These are phyloP conservation scores for Aechmea fasciata DNA, from an alignment of 176 grass and related monocot species.

Conservation along the genomic window DNA sequence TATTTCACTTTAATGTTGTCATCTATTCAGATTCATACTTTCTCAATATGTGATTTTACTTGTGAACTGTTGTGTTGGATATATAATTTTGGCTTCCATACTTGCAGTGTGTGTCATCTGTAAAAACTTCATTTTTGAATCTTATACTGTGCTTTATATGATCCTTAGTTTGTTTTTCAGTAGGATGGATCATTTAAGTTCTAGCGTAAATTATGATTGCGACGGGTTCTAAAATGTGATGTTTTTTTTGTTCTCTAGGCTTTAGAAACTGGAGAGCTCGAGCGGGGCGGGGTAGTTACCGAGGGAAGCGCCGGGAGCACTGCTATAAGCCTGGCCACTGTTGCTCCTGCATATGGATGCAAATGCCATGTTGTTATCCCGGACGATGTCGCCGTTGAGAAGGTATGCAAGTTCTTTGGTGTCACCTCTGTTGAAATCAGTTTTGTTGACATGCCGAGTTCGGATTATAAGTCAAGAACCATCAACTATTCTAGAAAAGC, in stretches of 20 bases:
- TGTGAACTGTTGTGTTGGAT: background rate
- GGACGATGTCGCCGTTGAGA: constrained; percentile 90
- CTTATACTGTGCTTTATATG: too few species aligned
- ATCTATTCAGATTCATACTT: background rate
- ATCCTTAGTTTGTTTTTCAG: too few species aligned
- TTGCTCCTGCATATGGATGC: constrained; percentile 80
- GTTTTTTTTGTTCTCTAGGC: constrained; percentile 29
- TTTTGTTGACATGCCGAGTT: too few species aligned
- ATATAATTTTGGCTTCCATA: too few species aligned
- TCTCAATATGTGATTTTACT: background rate
- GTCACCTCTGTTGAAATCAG: background rate
- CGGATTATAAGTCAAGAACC: background rate
- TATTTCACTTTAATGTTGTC: background rate
- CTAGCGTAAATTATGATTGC: background rate
- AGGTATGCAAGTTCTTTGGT: constrained; percentile 35
- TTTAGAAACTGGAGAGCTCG: constrained; percentile 56
- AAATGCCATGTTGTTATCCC: constrained; percentile 89
- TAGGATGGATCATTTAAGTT: background rate
- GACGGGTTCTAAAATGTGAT: background rate
- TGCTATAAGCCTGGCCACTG: constrained; percentile 89
- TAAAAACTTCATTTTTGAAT: too few species aligned
- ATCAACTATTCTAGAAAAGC: background rate
- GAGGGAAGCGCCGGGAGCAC: constrained; percentile 96
- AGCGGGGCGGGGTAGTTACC: constrained; percentile 59
- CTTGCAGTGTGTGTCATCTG: too few species aligned